Base-by-base conservation (phyloP, 164 flowering plant genomes). In the Annona squamosa region DNA sequence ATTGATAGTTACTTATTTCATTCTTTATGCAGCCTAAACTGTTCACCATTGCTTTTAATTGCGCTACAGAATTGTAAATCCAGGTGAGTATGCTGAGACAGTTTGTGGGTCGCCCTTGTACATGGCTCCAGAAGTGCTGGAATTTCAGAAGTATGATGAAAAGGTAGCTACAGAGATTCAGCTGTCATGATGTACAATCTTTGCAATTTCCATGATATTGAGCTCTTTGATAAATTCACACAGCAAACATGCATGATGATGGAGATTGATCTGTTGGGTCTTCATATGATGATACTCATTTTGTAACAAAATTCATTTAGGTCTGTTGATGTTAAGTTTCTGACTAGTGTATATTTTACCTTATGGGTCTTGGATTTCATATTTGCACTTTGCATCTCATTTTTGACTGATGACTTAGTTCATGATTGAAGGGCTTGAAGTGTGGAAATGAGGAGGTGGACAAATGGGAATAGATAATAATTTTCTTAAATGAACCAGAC, bases 71-170 rank as follows among this genome's bases (percentile, higher is more conserved):
- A 75, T 61, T 26, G 47, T 84, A 48, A 70, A 26, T 73, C 87
- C 89, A 5, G 82, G 81, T 41, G 81, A 81, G 16, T 71, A 71
- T 79, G 86, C 81, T 1, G 90, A 87, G 74, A 88, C 86, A 19
- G 87, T 88, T 57, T 90, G 91, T 78, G 91, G 92, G 0, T 81
- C 92, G 5, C 89, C 88, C 46, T 74, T 81, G 10, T 90, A 88
- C 84, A 87, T 90, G 94, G 94, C 91, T 76, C 94, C 92, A 4
- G 94, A 87, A 83, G 81, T 88, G 69, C 78, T 88, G 57, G 83
- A 82, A 59, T 88, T 87, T 73, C 84, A 87, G 75, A 81, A 74
- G 77, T 88, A 90, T 65, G 83, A 90, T 85, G 85, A 81, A 45
- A 90, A 86, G 88, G 92, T 87, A 65, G 63, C 63, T 2, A 10